Conservation (phyloP, 2,329 filamentous ascomycete species). For the Beauveria varroae region DNA sequence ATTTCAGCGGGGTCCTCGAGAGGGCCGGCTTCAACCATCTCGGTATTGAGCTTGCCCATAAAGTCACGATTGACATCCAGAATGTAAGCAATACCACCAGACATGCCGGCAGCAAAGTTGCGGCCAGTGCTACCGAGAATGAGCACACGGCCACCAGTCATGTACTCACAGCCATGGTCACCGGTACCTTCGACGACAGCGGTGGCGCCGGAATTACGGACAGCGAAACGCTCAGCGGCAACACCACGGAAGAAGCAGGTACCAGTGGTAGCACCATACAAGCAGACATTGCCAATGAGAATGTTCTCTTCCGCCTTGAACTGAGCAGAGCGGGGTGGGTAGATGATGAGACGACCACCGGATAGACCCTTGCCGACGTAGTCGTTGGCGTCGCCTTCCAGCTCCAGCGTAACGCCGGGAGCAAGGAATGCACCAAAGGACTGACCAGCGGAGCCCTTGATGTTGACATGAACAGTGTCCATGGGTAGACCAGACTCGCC, state of each 20-base stretch:
- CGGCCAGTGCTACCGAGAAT: constrained; percentile 84
- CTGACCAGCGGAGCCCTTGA: constrained; percentile 92
- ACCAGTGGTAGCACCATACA: constrained; percentile 88
- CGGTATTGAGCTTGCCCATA: constrained; percentile 85
- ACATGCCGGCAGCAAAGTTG: constrained; percentile 98
- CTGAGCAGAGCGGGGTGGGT: constrained; percentile 80
- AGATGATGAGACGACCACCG: constrained; percentile 86
- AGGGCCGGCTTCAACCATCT: constrained; percentile 89
- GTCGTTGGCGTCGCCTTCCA: constrained; percentile 93
- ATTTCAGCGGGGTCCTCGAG: constrained; percentile 84
- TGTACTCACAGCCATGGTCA: constrained; percentile 97
- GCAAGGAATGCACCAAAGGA: constrained; percentile 94
- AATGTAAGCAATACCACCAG: constrained; percentile 91
- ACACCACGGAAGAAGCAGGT: constrained; percentile 96
- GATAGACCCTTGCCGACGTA: constrained; percentile 96
- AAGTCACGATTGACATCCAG: constrained; percentile 88
- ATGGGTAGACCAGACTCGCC: constrained; percentile 82
- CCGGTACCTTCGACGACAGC: constrained; percentile 95
- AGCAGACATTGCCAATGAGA: constrained; percentile 85
- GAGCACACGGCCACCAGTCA: constrained; percentile 90
- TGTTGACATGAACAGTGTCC: constrained; percentile 93
- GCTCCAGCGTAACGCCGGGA: constrained; percentile 85
- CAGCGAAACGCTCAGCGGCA: constrained; percentile 91
- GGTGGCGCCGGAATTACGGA: constrained; percentile 91
- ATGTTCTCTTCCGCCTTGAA: constrained; percentile 97